Base-by-base conservation (phyloP, 2,329 filamentous ascomycete genomes). In the Hypomyces perniciosus region DNA sequence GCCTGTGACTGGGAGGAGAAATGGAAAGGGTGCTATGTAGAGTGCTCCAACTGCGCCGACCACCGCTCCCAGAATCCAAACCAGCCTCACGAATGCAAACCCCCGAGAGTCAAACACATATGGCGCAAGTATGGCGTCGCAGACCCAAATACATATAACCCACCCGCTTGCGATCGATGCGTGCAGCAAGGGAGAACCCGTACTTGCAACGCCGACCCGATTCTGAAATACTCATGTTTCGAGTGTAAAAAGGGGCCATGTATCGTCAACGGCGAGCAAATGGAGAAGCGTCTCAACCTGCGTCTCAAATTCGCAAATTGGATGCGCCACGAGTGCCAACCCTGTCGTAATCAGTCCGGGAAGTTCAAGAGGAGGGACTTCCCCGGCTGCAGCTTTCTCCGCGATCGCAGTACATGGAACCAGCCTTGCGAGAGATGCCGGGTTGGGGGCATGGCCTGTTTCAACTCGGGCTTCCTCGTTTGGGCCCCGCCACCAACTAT, bases 1-100 rank as follows among this genome's bases (percentile, higher is more conserved):
- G 48, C 54, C 6, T 61, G 61, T 44, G 48, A 61, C 46, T 52
- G 39, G 43, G 3, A 8, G 10, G 48, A 34, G 39, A 29, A 46
- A n/a, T 43, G n/a, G 4, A 49, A 43, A 6, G 45, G 39, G 1
- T 49, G 49, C 6, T 53, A 50, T 42, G 37, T 61, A 5, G 61
- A 63, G 34, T 64, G 61, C 50, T 51, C 48, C 34, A 63, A 60
- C 54, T 64, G 61, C 44, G 55, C 61, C 39, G 56, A 64, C 47
- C 30, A 59, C 37, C 54, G 61, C 8, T 53, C 48, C 9, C 10
- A 28, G 5, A 35, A 53, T 35, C 46, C 52, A 1, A 40, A 30
- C 27, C 12, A 12, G 8, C 13, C 46, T 0, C 53, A 57, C 44
- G 39, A 6, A 5, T 62, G 60, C 52, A 29, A 46, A 10, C 38